Evolutionary conservation across 345 rosid species (phyloP).

Genomic region (Citrus maxima): DNA sequence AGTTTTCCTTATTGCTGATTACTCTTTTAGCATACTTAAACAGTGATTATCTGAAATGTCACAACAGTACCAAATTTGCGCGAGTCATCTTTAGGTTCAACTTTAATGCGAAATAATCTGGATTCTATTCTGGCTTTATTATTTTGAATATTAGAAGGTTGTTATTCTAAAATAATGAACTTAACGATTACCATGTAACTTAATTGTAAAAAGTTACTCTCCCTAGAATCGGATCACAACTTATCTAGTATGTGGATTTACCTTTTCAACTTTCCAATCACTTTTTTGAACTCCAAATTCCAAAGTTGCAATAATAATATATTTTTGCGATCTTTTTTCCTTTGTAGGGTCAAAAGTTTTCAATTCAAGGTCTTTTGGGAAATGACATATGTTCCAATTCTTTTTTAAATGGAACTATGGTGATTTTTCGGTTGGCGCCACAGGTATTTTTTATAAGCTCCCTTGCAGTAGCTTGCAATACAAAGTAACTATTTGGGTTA

Average conservation of each 20-base stretch:
- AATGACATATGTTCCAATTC: slow-evolving; percentile 41
- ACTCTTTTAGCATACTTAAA: no score
- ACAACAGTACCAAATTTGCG: no score
- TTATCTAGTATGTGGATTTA: background rate
- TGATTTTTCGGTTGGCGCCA: slow-evolving; percentile 90
- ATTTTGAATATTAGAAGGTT: no score
- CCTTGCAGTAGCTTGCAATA: background rate
- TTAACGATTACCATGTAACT: no score
- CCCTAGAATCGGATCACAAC: background rate
- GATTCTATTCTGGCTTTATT: no score
- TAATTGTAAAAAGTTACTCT: no score
- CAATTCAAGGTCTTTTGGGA: slow-evolving; percentile 84
- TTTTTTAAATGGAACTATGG: slow-evolving; percentile 70
- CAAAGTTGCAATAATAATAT: background rate
- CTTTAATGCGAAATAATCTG: no score
- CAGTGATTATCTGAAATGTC: no score
- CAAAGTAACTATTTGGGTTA: background rate
- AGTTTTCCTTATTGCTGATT: no score
- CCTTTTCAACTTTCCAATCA: background rate
- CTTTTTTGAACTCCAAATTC: no score
- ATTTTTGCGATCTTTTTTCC: background rate
- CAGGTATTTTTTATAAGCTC: slow-evolving; percentile 45
- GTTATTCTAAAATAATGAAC: no score
- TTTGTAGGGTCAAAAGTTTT: slow-evolving; percentile 77
- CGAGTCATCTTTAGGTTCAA: no score